These are phyloP conservation scores for Fusarium sp. DNA, from an alignment of 2,329 filamentous ascomycete species.

Conservation along the genomic window DNA sequence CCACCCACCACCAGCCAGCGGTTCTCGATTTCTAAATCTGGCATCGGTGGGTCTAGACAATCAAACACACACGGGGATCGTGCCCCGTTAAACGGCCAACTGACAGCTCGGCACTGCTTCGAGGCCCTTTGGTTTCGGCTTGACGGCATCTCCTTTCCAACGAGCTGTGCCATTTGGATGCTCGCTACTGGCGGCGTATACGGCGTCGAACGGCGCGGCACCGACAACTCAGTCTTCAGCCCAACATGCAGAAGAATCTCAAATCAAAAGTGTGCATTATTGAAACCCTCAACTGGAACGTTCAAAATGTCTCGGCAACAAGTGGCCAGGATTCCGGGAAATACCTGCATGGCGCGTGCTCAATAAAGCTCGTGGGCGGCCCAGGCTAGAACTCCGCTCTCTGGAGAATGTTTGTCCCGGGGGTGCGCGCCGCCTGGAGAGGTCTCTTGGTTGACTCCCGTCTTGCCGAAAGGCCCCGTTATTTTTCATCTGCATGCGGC, in stretches of 20 bases:
- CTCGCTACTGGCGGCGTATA: not conserved
- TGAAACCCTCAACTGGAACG: not conserved
- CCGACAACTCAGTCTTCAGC: not conserved
- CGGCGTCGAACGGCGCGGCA: not conserved
- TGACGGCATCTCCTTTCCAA: not conserved
- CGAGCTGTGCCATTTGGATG: not conserved
- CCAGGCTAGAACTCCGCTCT: not conserved
- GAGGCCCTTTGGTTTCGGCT: not conserved
- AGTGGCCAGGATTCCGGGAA: not conserved
- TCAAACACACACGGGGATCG: not conserved
- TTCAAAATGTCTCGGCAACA: not conserved
- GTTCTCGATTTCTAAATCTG: not conserved
- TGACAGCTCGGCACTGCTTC: not conserved
- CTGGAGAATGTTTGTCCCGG: not conserved
- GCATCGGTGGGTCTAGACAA: not conserved
- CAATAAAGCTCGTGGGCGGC: not conserved
- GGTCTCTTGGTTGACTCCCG: slow-evolving; percentile 19
- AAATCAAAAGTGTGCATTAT: not conserved
- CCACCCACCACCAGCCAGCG: not conserved
- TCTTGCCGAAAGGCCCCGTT: slow-evolving; percentile 17
- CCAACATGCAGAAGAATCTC: not conserved
- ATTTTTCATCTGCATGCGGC: slow-evolving; percentile 1
- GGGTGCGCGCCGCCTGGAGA: not conserved
- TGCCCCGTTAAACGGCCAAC: not conserved
- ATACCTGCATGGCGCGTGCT: slow-evolving; percentile 2